Evolutionary conservation across 257 asterid species (phyloP).

Genomic region (Nicotiana benthamiana): DNA sequence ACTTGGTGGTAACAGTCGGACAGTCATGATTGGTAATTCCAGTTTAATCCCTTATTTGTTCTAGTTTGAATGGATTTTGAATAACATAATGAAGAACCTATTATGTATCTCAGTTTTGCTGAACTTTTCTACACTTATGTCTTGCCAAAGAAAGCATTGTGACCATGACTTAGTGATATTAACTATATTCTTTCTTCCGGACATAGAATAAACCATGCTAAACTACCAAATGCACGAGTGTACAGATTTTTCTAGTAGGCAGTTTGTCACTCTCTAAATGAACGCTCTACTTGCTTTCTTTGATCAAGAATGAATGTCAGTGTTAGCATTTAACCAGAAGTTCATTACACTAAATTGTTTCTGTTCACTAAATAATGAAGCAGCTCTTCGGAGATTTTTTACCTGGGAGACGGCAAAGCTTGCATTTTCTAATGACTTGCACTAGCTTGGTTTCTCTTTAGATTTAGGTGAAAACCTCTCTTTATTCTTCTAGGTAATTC

Average conservation of each 20-base stretch:
- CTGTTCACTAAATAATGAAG: no score
- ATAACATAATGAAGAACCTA: background rate
- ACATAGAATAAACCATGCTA: background rate
- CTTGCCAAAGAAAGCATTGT: background rate
- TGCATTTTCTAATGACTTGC: no score
- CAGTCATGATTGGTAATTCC: conserved; percentile 87
- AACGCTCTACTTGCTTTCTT: no score
- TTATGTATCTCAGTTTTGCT: background rate
- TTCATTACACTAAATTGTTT: no score
- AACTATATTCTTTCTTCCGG: background rate
- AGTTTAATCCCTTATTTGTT: background rate
- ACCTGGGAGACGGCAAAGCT: no score
- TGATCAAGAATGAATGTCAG: no score
- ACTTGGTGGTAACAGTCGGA: conserved; percentile 98
- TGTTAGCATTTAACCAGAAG: no score
- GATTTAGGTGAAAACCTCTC: no score
- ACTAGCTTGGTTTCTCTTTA: no score
- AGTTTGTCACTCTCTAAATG: background rate
- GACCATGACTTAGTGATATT: background rate
- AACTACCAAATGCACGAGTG: background rate
- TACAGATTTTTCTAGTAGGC: background rate
- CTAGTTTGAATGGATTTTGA: background rate
- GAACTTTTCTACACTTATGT: background rate
- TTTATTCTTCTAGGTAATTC: no score
- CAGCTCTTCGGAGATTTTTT: no score